Evolutionary conservation across 2,329 filamentous ascomycete species (phyloP).

Genomic region (Diaporthe longicolla): DNA sequence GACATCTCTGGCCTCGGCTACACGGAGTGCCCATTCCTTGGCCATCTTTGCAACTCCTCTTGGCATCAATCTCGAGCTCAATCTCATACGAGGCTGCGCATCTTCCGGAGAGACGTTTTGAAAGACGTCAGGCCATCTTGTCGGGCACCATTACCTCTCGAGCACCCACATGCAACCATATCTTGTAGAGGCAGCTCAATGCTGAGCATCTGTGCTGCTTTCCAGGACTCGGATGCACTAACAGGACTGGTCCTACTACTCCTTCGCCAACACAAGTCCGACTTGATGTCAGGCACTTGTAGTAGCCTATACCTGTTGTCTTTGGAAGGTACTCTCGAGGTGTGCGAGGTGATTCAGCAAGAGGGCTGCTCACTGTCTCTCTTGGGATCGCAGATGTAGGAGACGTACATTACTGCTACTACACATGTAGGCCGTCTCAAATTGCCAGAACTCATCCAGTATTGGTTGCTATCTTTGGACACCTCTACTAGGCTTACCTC

Average conservation of each 20-base stretch:
- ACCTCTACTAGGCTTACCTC: neutral
- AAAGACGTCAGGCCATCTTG: neutral
- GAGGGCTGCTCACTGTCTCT: neutral
- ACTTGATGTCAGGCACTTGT: neutral
- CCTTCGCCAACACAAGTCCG: neutral
- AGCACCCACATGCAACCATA: neutral
- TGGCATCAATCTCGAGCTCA: neutral
- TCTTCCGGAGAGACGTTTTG: conserved; percentile 2
- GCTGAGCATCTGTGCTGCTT: neutral
- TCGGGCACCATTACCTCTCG: neutral
- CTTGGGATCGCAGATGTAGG: neutral
- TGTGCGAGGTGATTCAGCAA: neutral
- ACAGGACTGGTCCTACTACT: neutral
- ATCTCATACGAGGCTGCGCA: neutral
- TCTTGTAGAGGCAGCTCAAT: neutral
- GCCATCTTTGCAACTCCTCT: conserved; percentile 13
- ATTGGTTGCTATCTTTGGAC: conserved; percentile 23
- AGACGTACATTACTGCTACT: neutral
- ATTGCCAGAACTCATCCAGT: neutral
- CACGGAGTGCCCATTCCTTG: neutral
- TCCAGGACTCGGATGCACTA: neutral
- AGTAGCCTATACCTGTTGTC: neutral
- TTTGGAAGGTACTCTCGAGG: neutral
- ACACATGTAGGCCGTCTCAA: neutral
- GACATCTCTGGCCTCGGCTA: conserved; percentile 7